A percentile compares a stretch with the other conserved stretches of the same genome.
phyloP scores from a whole-genome alignment of 2,329 filamentous ascomycete genomes.

The Huntiella decipiens region DNA sequence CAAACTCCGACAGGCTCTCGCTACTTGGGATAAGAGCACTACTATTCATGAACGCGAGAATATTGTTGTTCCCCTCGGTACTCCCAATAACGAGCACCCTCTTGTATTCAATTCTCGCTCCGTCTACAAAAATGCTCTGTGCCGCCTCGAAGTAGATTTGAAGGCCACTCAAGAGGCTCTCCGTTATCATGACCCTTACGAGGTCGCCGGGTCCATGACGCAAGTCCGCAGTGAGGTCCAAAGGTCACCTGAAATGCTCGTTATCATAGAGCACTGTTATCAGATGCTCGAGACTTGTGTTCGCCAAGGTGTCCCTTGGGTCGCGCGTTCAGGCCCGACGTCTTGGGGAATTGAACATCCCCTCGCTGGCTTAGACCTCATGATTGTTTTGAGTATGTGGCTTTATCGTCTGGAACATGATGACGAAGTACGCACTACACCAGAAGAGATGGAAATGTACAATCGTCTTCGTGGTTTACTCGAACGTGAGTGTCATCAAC shows the following conservation, averaged over 20 bases:
- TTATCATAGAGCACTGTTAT: constrained; percentile 94
- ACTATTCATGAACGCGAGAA: constrained; percentile 84
- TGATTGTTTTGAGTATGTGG: constrained; percentile 96
- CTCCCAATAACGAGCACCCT: constrained; percentile 73
- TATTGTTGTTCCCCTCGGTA: constrained; percentile 73
- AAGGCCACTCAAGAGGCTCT: constrained; percentile 92
- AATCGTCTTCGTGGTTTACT: constrained; percentile 81
- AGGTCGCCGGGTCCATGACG: constrained; percentile 93
- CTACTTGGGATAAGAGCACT: constrained; percentile 97
- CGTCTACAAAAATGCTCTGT: constrained; percentile 84
- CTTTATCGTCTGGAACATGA: constrained; percentile 98
- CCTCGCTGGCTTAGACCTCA: constrained; percentile 85
- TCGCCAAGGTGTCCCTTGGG: constrained; percentile 87
- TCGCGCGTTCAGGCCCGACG: constrained; percentile 89
- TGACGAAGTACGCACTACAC: constrained; percentile 50
- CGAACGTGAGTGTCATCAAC: constrained; percentile 29
- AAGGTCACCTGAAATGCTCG: constrained; percentile 92
- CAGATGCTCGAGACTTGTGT: constrained; percentile 95
- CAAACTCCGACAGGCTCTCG: constrained; percentile 83
- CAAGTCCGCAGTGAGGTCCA: constrained; percentile 84
- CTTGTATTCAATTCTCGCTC: constrained; percentile 97
- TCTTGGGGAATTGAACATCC: constrained; percentile 99
- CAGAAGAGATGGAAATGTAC: constrained; percentile 76
- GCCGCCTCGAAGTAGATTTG: constrained; percentile 81
- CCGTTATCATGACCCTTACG: constrained; percentile 90